Percentiles rank a stretch among this genome's conserved stretches.
These are phyloP conservation scores for Leptodermis oblonga DNA, from an alignment of 257 asterid genomes.

Conservation along the genomic window DNA sequence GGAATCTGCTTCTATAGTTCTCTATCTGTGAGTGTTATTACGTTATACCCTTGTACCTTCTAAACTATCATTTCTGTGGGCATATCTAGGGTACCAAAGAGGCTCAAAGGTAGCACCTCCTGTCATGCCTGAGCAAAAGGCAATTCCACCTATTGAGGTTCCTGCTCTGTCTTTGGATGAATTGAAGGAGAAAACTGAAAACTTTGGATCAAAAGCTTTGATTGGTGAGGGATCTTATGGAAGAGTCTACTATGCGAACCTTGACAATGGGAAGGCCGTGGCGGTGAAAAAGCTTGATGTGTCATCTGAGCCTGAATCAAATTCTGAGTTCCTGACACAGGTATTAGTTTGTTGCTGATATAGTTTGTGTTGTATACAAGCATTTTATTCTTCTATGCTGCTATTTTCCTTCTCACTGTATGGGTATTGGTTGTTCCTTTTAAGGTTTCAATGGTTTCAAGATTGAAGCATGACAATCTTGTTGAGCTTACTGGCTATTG, in stretches of 20 bases:
- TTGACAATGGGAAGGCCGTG: conserved; percentile 65
- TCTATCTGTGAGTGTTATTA: background rate
- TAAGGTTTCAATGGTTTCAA: conserved; percentile 92
- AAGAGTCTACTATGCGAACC: conserved; percentile 72
- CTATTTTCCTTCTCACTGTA: conserved; percentile 16
- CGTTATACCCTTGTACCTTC: background rate
- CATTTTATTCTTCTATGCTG: background rate
- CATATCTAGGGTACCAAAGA: conserved; percentile 49
- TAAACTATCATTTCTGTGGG: conserved; percentile 1
- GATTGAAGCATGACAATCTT: conserved; percentile 85
- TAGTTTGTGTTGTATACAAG: background rate
- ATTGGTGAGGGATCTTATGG: conserved; percentile 96
- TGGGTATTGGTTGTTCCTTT: conserved; percentile 16
- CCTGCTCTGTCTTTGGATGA: conserved; percentile 70
- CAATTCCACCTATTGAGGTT: conserved; percentile 74
- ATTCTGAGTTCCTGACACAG: conserved; percentile 83
- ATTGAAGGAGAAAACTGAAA: conserved; percentile 78
- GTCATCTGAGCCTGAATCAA: conserved; percentile 87
- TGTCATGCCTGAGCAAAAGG: conserved; percentile 67
- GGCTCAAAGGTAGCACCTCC: conserved; percentile 59
- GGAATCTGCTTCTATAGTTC: background rate
- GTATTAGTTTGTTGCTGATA: conserved; percentile 22
- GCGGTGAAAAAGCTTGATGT: conserved; percentile 97
- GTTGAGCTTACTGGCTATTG: conserved; percentile 92
- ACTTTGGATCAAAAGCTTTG: conserved; percentile 77